Evolutionary conservation across 208 protist species (phyloP), one percentile per base, ranked within the genome.

Genomic region (Leishmania martiniquensis): DNA sequence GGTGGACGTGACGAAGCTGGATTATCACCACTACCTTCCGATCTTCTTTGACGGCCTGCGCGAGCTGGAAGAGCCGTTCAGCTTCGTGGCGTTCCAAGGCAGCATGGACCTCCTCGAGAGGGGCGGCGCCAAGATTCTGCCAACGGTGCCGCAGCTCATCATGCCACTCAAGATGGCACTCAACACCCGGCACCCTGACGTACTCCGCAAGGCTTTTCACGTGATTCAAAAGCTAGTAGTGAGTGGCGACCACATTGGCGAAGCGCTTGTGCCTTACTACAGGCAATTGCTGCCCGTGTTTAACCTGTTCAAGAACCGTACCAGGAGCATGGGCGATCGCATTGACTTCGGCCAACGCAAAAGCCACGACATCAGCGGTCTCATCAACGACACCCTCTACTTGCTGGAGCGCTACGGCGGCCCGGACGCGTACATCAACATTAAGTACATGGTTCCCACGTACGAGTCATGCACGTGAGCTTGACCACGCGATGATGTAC

Each of bases 21-120:
- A 99, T 84, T 99, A 99, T 84, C 98, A 99, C 83, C 98, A 99
- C 86, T 99, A 99, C 89, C 92, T 99, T 25, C 99, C 99, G 42
- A 99, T 99, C 81, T 99, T 99, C 80, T 98, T 99, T 81, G 99
- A 99, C 82, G 99, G 99, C 1, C 86, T 99, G 49, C 89, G 98
- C 55, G 99, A 99, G 83, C 93, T 98, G 76, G 92, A 99, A 79
- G 97, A 99, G 82, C 99, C 99, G 44, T 99, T 91, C 83, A 88
- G 85, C 62, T 99, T 99, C 80, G 88, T 99, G 13, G 97, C 99
- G 9, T 78, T 96, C 10, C 97, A 99, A 81, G 98, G 98, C 37
- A 93, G 95, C 70, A 84, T 97, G 69, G 95, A 99, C 78, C 87
- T 99, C 73, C 89, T 99, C 29, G 89, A 98, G 73, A 79, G 93